Base-by-base conservation (phyloP, 257 asterid genomes). In the Asclepias syriaca region DNA sequence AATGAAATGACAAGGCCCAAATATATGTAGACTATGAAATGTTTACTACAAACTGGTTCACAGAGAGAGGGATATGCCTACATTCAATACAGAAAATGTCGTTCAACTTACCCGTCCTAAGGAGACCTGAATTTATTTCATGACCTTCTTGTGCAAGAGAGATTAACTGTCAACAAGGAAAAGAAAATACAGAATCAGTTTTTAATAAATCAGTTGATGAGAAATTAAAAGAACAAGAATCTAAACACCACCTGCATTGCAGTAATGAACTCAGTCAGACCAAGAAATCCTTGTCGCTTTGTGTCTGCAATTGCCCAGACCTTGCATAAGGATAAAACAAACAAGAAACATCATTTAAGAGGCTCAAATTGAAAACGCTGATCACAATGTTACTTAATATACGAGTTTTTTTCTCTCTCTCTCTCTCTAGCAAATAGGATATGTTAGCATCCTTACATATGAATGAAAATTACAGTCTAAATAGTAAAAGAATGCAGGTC, bases 291-390 rank as follows among this genome's bases (percentile, higher is more conserved):
- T 84, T 91, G 99, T 58, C 93, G 82, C 77, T 86, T 91, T 48
- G 95, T 75, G 79, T 94, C 99, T 63, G 96, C 93, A 65, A 94
- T 84, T 55, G 95, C 98, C 99, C 99, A 91, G 40, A 94, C 96
- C 99, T 94, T 77, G 61, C 22, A 60, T 72, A 70, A 65, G 59
- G 59, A 51, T 61, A 67, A 29, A 73, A 55, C 69, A 84, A 72
- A 53, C 71, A 3, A 39, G 55, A 34, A 43, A 39, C 49, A 65
- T 24, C 34, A 50, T 75, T 75, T 11, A 34, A 53, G 48, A 24
- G 27, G 6, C 19, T 19, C 60, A 64, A 58, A 13, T 19, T 24
- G 32, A 61, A 61, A 54, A 63, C 16, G 9, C 22, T 18, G 63
- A 57, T 57, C 63, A 57, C 5, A 57, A 57, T 2, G 27, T 22